These are phyloP conservation scores for Anacardium occidentale DNA, from an alignment of 345 rosid species.

Conservation along the genomic window DNA sequence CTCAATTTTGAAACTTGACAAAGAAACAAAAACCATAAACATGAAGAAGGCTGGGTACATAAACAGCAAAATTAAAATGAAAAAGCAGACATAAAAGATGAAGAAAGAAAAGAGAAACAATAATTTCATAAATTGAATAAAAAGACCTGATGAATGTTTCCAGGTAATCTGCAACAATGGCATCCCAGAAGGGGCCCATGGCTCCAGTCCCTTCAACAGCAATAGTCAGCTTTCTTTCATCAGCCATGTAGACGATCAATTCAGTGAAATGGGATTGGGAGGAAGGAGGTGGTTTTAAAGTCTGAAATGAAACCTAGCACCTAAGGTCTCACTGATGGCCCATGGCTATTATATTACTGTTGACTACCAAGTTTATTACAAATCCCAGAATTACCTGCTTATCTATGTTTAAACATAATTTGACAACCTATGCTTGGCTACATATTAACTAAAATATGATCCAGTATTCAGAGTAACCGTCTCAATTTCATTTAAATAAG, in stretches of 20 bases:
- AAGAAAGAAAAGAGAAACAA: not conserved
- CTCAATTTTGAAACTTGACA: not conserved
- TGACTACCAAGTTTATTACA: not conserved
- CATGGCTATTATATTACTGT: not conserved
- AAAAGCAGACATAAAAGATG: not conserved
- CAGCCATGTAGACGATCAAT: conserved; percentile 38
- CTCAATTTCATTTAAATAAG: not conserved
- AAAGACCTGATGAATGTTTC: conserved; percentile 75
- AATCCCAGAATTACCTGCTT: not conserved
- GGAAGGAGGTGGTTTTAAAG: not conserved
- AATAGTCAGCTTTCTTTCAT: conserved; percentile 65
- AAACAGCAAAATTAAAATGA: not conserved
- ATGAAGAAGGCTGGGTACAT: not conserved
- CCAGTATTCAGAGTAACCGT: not conserved
- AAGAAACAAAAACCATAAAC: not conserved
- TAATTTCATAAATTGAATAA: not conserved
- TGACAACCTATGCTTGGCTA: not conserved
- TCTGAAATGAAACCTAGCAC: not conserved
- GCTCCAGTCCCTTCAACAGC: conserved; percentile 89
- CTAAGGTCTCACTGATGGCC: not conserved
- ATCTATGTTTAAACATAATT: not conserved
- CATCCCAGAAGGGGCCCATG: conserved; percentile 79
- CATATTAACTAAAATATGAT: not conserved
- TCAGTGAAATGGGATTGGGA: not conserved
- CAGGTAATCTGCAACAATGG: conserved; percentile 70